Conservation (phyloP, 345 rosid genomes). For the Mallotus nudiflorus region DNA sequence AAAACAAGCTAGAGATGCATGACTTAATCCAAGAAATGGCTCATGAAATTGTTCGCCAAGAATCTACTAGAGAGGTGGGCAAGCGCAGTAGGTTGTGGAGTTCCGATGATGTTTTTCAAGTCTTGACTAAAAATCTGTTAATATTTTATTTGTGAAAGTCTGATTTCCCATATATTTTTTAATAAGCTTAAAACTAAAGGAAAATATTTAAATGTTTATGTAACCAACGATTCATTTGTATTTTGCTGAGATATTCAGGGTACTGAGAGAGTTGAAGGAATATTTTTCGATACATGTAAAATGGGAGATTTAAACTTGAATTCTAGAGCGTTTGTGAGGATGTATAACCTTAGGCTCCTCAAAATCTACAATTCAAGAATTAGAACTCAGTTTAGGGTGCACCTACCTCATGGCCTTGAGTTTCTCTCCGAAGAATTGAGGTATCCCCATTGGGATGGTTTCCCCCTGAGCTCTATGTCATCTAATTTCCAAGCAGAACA, state of each 20-base stretch:
- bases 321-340: neutral
- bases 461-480: neutral
- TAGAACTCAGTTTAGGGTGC: neutral
- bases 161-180: neutral
- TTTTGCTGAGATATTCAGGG: neutral
- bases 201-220: neutral
- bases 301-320: neutral
- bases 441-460: neutral
- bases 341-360: neutral
- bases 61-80: neutral
- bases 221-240: neutral
- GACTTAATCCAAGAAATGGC: neutral
- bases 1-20: constrained; percentile 4
- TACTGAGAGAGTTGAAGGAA: constrained; percentile 1
- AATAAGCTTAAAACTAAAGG: neutral
- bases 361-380: neutral
- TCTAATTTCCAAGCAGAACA: neutral
- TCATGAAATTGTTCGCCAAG: constrained; percentile 6
- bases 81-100: constrained; percentile 6
- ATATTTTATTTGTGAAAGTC: neutral
- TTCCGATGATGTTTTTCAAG: neutral
- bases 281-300: neutral
- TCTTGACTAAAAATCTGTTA: neutral
- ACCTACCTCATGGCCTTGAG: neutral
- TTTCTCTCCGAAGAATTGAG: neutral